phyloP scores from a whole-genome alignment of 2,329 filamentous ascomycete genomes.

The Bipolaris zeicola region DNA sequence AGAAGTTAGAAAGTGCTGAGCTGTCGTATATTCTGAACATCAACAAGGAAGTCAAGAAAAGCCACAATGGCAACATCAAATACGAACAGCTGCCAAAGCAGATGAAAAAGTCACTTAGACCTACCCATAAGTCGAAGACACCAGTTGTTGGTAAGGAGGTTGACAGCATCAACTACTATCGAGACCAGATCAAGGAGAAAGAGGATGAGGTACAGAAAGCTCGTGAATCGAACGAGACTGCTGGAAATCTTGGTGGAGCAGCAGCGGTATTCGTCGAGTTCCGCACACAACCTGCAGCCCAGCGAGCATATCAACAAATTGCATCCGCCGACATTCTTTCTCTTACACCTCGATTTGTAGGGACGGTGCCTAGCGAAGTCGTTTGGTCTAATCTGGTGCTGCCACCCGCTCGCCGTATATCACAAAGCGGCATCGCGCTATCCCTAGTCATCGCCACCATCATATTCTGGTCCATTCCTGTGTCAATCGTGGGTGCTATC shows the following conservation, averaged over 20 bases:
- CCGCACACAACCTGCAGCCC: conserved; percentile 77
- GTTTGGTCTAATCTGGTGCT: conserved; percentile 87
- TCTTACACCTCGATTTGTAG: conserved; percentile 84
- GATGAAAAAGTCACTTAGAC: conserved; percentile 66
- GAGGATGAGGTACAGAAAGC: conserved; percentile 72
- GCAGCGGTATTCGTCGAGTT: conserved; percentile 93
- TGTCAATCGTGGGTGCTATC: conserved; percentile 81
- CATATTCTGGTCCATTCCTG: conserved; percentile 82
- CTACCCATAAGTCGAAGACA: conserved; percentile 44
- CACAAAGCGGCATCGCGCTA: conserved; percentile 71
- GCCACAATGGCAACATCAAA: conserved; percentile 52
- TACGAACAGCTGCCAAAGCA: conserved; percentile 58
- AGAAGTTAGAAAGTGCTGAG: conserved; percentile 85
- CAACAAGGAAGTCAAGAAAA: conserved; percentile 73
- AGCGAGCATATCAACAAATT: conserved; percentile 75
- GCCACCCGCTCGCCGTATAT: conserved; percentile 82
- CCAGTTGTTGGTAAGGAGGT: conserved; percentile 80
- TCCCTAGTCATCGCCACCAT: conserved; percentile 78
- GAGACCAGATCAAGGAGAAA: conserved; percentile 75
- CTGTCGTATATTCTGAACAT: conserved; percentile 81
- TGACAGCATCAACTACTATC: conserved; percentile 91
- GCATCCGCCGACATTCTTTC: conserved; percentile 60
- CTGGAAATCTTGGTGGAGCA: conserved; percentile 62
- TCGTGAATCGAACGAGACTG: conserved; percentile 69
- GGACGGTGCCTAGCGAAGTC: conserved; percentile 79